Base-by-base conservation (phyloP, 225 moss, liverwort and hornwort genomes). In the Asterella californica region DNA sequence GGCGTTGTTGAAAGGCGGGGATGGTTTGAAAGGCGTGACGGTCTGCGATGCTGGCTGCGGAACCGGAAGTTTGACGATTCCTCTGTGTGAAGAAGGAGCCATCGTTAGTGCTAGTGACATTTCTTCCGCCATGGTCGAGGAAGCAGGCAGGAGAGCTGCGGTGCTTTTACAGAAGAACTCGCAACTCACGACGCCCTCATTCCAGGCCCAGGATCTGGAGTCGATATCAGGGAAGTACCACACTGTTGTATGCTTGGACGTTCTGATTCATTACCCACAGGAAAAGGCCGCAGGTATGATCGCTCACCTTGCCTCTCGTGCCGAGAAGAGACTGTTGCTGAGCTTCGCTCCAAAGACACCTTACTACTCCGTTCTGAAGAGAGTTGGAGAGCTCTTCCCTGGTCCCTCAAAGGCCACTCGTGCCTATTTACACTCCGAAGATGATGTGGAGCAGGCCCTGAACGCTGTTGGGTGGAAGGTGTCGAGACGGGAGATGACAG, bases 321-420 rank as follows among this genome's bases (percentile, higher is more conserved):
- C 96, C 0, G 93, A 94, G 72, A 87, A 92, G 48, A 89, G 94
- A 52, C 88, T 97, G 11, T 81, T 97, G 62, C 81, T 97, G 25
- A 97, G 96, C 81, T 97, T 97, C 53, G 96, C 96, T 34, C 96
- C 96, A 17, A 93, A 97, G 75, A 97, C 96, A 30, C 81, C 91
- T 25, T 97, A 90, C 69, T 97, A 97, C 81, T 83, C 85, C 67
- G 75, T 97, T 15, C 84, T 97, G 34, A 97, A 97, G 86, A 85
- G 96, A 62, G 85, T 97, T 29, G 96, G 96, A 0, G 96, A 97
- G 85, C 88, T 97, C 0, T 97, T 97, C 57, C 96, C 96, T 32
- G 96, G 96, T 19, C 96, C 96, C 5, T 94, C 94, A 0, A 97
- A 97, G 85, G 96, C 96, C 32, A 97, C 96, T 15, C 84, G 96